Base-by-base conservation (phyloP, 228 moss, liverwort and hornwort genomes). In the Sphagnum fallax region DNA sequence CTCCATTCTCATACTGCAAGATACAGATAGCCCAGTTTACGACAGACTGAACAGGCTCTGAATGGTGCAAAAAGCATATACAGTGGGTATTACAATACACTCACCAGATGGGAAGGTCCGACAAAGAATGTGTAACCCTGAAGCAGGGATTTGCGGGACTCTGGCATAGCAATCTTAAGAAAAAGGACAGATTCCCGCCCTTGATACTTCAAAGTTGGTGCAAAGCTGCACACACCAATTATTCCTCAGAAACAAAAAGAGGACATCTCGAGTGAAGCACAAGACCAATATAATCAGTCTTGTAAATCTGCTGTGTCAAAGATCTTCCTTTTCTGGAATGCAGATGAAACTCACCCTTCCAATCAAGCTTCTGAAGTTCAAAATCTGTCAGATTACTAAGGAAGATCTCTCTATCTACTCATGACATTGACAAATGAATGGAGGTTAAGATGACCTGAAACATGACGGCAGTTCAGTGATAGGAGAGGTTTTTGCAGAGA, bases 181-280 rank as follows among this genome's bases (percentile, higher is more conserved):
- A 85, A 75, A 48, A 82, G 71, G 67, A 72, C 65, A 65, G 77
- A 67, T 5, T 84, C 78, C 48, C 67, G 70, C 60, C 74, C 81
- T 67, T 86, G 71, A 16, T 78, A 77, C 65, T 76, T 85, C 73
- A 93, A 65, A 32, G 83, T 89, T 65, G 93, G 89, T 64, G 82
- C 53, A 69, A 79, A 91, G 61, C 93, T 93, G 84, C 79, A 83
- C 57, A 69, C 4, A 8, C 51, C 32, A 71, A 14, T 14, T 57
- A 59, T 51, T 48, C 60, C 65, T 86, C 66, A 78, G 69, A 50
- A 50, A 18, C 63, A 53, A 52, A 52, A 32, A 14, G 50, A 13
- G 5, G 12, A 12, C 15, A 32, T 32, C 8, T 51, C 4, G 4
- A 69, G 53, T 49, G 13, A 32, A 0, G 49, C 62, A 14, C 52